Conservation (phyloP, 345 rosid genomes). For the Euphorbia pulcherrima region DNA sequence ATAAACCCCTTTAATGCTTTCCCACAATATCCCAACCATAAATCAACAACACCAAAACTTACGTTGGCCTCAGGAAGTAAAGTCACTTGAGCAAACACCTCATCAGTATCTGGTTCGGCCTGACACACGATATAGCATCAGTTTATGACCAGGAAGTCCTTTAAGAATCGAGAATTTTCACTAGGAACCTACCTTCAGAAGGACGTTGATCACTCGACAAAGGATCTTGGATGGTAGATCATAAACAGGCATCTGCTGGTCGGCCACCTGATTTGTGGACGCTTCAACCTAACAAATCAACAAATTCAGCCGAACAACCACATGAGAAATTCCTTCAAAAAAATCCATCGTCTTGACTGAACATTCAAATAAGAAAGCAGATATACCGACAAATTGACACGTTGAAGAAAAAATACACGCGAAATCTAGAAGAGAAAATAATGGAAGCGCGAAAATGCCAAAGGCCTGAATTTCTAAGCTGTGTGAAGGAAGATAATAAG, state of each 20-base stretch:
- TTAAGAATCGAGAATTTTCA: not conserved
- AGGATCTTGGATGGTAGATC: constrained; percentile 40
- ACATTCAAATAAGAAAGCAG: not conserved
- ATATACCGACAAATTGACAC: not conserved
- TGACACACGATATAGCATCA: constrained; percentile 6
- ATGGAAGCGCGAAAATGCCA: not conserved
- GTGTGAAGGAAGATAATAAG: not conserved
- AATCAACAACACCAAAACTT: constrained; percentile 4
- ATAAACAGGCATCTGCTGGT: constrained; percentile 44
- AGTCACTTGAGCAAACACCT: constrained; percentile 52
- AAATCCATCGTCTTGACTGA: not conserved
- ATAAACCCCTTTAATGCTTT: not conserved
- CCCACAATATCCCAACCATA: not conserved
- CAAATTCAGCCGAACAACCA: not conserved
- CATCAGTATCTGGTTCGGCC: constrained; percentile 61
- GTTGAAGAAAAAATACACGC: not conserved
- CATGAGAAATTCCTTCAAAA: not conserved
- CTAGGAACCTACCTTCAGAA: constrained; percentile 29
- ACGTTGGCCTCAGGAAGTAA: constrained; percentile 41
- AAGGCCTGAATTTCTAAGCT: not conserved
- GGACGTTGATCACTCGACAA: constrained; percentile 45
- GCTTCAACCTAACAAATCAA: constrained; percentile 39
- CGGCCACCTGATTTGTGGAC: constrained; percentile 43
- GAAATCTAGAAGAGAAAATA: not conserved
- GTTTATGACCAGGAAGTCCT: not conserved